These are phyloP conservation scores for Onygenales sp. DNA, from an alignment of 2,329 filamentous ascomycete species.

Conservation along the genomic window DNA sequence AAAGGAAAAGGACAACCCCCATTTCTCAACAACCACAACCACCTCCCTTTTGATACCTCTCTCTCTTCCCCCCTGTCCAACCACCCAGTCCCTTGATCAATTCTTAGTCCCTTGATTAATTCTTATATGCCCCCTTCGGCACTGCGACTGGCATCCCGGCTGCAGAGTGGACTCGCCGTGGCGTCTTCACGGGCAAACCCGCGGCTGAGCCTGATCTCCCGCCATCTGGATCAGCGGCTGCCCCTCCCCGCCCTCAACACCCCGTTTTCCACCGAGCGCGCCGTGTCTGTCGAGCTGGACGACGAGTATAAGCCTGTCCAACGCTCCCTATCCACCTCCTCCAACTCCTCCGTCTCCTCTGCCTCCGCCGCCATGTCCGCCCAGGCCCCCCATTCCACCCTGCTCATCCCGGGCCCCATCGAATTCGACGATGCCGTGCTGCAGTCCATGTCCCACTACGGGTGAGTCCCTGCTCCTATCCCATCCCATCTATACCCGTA, in stretches of 20 bases:
- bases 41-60: no score
- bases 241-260: constrained; percentile 52
- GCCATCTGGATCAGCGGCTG: constrained; percentile 47
- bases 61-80: no score
- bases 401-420: constrained; percentile 95
- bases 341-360: constrained; percentile 4
- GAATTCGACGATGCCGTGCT: constrained; percentile 97
- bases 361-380: constrained; percentile 41
- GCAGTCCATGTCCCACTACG: constrained; percentile 89
- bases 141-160: constrained; percentile 10
- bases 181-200: constrained; percentile 40
- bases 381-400: constrained; percentile 55
- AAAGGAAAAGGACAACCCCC: no score
- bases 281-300: constrained; percentile 40
- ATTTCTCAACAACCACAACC: no score
- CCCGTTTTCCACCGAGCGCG: constrained; percentile 52
- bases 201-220: constrained; percentile 51
- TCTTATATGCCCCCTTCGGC: constrained; percentile 1
- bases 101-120: no score
- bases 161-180: constrained; percentile 33
- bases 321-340: constrained; percentile 16
- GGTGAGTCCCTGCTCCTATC: constrained; percentile 17
- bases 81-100: no score
- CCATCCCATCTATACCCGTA: background rate
- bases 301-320: constrained; percentile 42